phyloP scores from a whole-genome alignment of 1,284 basidiomycete species.

The Jaminaea rosea region DNA sequence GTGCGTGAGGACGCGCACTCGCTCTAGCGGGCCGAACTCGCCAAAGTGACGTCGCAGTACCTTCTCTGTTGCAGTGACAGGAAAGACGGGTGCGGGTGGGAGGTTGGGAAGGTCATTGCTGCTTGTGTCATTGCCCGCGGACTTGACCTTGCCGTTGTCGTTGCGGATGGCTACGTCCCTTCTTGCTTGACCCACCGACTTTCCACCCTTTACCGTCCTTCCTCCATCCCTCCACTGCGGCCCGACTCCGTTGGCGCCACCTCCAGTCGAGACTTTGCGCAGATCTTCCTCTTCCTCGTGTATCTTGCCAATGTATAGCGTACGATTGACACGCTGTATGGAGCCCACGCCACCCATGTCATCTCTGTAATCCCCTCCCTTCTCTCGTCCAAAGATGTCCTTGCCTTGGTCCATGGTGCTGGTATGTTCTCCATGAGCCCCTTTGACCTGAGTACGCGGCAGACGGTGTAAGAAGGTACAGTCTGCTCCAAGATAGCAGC shows the following conservation, averaged over 20 bases:
- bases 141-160: constrained; percentile 24
- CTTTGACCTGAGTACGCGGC: constrained; percentile 38
- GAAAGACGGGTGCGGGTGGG: too few species aligned
- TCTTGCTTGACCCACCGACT: constrained; percentile 15
- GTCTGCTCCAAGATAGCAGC: constrained; percentile 87
- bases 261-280: background rate
- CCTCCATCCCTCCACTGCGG: constrained; percentile 25
- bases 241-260: background rate
- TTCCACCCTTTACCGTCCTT: constrained; percentile 27
- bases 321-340: constrained; percentile 85
- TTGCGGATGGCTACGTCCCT: constrained; percentile 8
- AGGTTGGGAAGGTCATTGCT: too few species aligned
- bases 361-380: constrained; percentile 92
- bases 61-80: constrained; percentile 25
- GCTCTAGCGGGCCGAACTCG: constrained; percentile 93
- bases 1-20: constrained; percentile 85
- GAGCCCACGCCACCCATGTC: constrained; percentile 99
- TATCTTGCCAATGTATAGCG: constrained; percentile 87
- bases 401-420: constrained; percentile 79
- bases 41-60: constrained; percentile 63
- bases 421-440: constrained; percentile 43
- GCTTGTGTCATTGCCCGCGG: too few species aligned
- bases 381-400: constrained; percentile 94
- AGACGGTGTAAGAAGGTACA: constrained; percentile 87
- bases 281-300: constrained; percentile 26